Conservation (phyloP, 2,329 filamentous ascomycete species). For the Canariomyces notabilis region DNA sequence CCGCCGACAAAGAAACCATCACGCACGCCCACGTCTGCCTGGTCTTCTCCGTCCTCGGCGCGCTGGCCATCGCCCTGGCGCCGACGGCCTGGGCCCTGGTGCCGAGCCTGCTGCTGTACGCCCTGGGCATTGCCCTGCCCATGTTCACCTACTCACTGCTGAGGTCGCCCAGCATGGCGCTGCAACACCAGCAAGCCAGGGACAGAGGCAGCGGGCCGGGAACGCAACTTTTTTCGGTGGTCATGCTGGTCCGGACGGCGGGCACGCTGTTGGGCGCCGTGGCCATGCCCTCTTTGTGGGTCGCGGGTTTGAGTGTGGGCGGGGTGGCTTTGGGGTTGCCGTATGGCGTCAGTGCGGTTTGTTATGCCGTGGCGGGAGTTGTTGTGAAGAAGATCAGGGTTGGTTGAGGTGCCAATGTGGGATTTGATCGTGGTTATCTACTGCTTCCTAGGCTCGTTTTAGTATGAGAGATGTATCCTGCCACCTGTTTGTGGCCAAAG, state of each 20-base stretch:
- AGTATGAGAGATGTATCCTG: no score
- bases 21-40: conserved; percentile 35
- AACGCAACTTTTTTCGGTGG: conserved; percentile 44
- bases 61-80: conserved; percentile 39
- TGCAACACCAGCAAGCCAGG: conserved; percentile 23
- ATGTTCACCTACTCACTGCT: conserved; percentile 46
- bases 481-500: no score
- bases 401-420: no score
- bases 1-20: conserved; percentile 29
- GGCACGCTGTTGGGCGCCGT: conserved; percentile 45
- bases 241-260: conserved; percentile 46
- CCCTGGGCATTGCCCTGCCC: conserved; percentile 44
- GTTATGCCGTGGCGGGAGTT: conserved; percentile 32
- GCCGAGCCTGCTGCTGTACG: conserved; percentile 41
- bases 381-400: conserved; percentile 17
- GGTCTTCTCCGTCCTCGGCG: conserved; percentile 37
- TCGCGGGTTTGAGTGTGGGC: conserved; percentile 38
- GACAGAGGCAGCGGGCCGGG: conserved; percentile 23
- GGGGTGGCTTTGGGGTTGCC: conserved; percentile 35
- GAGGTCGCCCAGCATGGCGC: conserved; percentile 37
- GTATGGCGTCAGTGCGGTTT: conserved; percentile 36
- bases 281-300: conserved; percentile 44
- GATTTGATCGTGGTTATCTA: no score
- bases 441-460: no score
- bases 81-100: conserved; percentile 37